These are phyloP conservation scores for Trypanosomatidae sp. DNA, from an alignment of 208 protist genomes.

Conservation along the genomic window DNA sequence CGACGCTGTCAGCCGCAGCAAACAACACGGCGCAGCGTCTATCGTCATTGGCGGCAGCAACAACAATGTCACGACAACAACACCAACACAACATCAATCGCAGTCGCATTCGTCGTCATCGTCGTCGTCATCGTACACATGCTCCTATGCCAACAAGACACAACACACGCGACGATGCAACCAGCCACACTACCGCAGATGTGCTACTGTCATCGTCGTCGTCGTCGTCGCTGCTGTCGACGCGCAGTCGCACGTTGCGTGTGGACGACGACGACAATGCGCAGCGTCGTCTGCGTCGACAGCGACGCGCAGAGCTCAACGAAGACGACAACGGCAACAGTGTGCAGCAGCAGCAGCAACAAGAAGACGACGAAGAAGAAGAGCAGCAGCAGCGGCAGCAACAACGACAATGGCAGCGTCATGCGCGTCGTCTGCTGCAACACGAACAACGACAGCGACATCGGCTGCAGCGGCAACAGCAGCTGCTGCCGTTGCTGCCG, in stretches of 20 bases:
- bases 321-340: not conserved
- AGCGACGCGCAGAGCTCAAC: no score
- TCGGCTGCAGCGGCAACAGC: no score
- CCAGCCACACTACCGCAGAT: not conserved
- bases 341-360: not conserved
- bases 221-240: no score
- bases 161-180: not conserved
- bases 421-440: no score
- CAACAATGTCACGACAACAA: not conserved
- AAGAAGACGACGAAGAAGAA: not conserved
- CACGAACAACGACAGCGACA: no score
- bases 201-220: not conserved
- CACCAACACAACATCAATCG: conserved; percentile 10
- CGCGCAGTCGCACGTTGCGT: no score
- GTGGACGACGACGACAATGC: no score
- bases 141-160: not conserved
- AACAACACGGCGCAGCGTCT: no score
- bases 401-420: no score
- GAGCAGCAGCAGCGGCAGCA: not conserved
- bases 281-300: no score
- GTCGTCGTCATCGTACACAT: not conserved
- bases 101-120: conserved; percentile 5
- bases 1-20: no score
- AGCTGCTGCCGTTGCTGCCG: no score
- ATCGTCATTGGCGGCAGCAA: conserved; percentile 2